Evolutionary conservation across 495 filamentous ascomycete genomes (phyloP), one percentile per base, ranked within the genome.

Genomic region (Podospora australis): DNA sequence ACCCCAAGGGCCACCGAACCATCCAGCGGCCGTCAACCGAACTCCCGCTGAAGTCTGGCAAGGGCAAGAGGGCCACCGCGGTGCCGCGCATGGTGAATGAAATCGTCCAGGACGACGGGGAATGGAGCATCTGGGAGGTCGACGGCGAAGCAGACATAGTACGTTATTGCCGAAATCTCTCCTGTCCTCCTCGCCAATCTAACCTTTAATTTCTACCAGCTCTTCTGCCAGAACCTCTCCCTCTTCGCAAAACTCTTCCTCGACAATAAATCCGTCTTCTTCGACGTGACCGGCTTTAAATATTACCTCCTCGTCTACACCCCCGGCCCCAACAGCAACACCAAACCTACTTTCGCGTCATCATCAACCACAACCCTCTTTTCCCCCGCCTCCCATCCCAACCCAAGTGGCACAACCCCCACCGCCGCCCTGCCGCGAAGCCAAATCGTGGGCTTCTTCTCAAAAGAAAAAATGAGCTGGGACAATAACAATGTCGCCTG

Each of bases 181-280:
- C 32, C 10, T 34, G 8, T 8, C 22, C 16, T 25, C n/a, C 17
- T 32, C 4, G 19, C 25, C 17, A 11, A n/a, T 6, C 49, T 44
- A 24, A 54, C 28, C 35, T 23, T n/a, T 22, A n/a, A 3, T 23
- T 35, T 17, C 13, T 30, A 22, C 3, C 62, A 95, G 80, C 78
- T 96, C 11, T 98, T 90, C 67, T 87, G 87, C 53, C 92, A 97
- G 68, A 96, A 95, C 60, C 78, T 98, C 45, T 95, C 87, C 16
- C 83, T 98, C 32, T 96, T 97, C 66, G 88, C 89, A n/a, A 97
- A 97, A 60, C 78, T 98, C 43, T 98, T 96, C 66, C 83, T 98
- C 46, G 90, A 96, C 63, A 95, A 90, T 62, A 99, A 99, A 64
- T 94, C 88, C 17, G 90, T 99, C 50, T 97, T 95, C 69, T 99